Evolutionary conservation across 257 asterid genomes (phyloP).

Genomic region (Gentiana straminea): DNA sequence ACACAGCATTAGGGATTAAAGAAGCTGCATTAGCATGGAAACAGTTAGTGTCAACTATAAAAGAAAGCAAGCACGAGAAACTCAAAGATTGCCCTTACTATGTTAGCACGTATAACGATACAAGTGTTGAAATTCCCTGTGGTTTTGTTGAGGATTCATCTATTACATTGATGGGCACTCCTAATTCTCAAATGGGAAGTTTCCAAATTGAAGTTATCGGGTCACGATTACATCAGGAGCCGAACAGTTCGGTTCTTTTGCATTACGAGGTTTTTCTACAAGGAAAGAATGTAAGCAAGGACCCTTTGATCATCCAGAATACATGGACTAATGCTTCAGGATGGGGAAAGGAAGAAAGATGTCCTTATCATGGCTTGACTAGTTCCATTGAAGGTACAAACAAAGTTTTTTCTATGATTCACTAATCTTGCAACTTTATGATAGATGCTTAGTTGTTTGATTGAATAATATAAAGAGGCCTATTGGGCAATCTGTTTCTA

Average conservation of each 20-base stretch:
- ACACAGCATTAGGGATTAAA: slow-evolving; percentile 66
- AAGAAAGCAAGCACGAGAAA: slow-evolving; percentile 22
- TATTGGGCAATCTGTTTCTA: too few species aligned
- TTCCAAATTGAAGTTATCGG: slow-evolving; percentile 67
- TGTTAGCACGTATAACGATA: slow-evolving; percentile 28
- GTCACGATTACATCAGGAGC: slow-evolving; percentile 36
- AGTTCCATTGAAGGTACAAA: slow-evolving; percentile 36
- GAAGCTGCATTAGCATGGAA: slow-evolving; percentile 63
- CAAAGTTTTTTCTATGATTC: not conserved
- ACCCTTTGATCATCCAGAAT: slow-evolving; percentile 59
- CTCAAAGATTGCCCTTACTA: slow-evolving; percentile 41
- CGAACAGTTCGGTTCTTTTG: slow-evolving; percentile 57
- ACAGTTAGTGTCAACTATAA: slow-evolving; percentile 27
- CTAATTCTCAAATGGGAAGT: slow-evolving; percentile 37
- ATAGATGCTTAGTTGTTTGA: too few species aligned
- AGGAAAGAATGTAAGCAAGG: slow-evolving; percentile 68
- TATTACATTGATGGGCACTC: slow-evolving; percentile 73
- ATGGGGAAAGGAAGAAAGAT: slow-evolving; percentile 83
- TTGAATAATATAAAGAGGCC: too few species aligned
- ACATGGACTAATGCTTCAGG: slow-evolving; percentile 70
- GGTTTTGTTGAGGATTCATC: slow-evolving; percentile 85
- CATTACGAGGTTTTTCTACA: slow-evolving; percentile 56
- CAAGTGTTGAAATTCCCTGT: slow-evolving; percentile 55
- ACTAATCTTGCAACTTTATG: not conserved
- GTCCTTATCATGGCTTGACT: slow-evolving; percentile 58